Percentiles rank a stretch among this genome's conserved stretches.
These are phyloP conservation scores for Aspergillus arachidicola DNA, from an alignment of 2,329 filamentous ascomycete genomes.

Conservation along the genomic window DNA sequence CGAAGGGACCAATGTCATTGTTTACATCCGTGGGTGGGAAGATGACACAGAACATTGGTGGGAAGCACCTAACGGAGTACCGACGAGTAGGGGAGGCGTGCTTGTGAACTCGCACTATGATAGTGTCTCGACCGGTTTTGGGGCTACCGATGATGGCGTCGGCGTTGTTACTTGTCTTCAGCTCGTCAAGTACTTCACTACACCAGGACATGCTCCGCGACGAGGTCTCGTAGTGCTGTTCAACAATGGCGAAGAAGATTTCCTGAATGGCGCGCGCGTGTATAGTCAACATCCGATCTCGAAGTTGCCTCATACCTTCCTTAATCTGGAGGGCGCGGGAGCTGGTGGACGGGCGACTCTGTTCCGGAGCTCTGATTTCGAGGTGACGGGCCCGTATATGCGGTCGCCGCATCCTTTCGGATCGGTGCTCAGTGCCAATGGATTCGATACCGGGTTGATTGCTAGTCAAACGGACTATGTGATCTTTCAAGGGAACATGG, in stretches of 20 bases:
- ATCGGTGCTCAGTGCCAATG: conserved; percentile 78
- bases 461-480: conserved; percentile 88
- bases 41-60: conserved; percentile 77
- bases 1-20: conserved; percentile 87
- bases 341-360: conserved; percentile 85
- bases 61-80: conserved; percentile 54
- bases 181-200: conserved; percentile 82
- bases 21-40: conserved; percentile 82
- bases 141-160: conserved; percentile 91
- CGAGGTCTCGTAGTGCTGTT: conserved; percentile 81
- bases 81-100: conserved; percentile 69
- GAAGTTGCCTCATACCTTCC: conserved; percentile 79
- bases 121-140: conserved; percentile 87
- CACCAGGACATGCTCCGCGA: conserved; percentile 69
- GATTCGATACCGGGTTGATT: conserved; percentile 77
- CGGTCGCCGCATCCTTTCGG: conserved; percentile 77
- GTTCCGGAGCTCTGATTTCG: conserved; percentile 84
- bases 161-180: conserved; percentile 86
- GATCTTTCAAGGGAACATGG: conserved; percentile 75
- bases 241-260: conserved; percentile 97
- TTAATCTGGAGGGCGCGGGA: conserved; percentile 94
- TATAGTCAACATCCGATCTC: conserved; percentile 83
- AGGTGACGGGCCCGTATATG: conserved; percentile 79
- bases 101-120: conserved; percentile 96
- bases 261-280: conserved; percentile 79